Conservation (phyloP, 108 stramenopile species). For the Cyclotella kingstonii region DNA sequence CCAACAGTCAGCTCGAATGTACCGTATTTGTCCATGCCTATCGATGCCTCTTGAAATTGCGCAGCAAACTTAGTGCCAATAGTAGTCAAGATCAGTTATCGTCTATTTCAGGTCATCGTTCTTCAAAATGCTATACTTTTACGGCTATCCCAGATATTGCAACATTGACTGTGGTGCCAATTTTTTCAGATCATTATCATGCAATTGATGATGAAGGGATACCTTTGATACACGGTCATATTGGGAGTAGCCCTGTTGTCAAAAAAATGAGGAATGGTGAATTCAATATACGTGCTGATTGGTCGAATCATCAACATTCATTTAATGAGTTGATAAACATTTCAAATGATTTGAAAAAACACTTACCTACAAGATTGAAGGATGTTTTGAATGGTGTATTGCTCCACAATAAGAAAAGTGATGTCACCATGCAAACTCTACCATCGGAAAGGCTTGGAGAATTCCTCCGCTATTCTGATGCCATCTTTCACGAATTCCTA, state of each 20-base stretch:
- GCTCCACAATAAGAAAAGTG: not conserved
- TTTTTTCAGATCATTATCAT: conserved; percentile 1
- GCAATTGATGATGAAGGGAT: not conserved
- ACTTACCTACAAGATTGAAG: conserved; percentile 35
- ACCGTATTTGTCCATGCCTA: conserved; percentile 26
- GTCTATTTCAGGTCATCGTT: not conserved
- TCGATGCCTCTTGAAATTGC: conserved; percentile 29
- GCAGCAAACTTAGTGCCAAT: conserved; percentile 3
- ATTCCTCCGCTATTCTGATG: conserved; percentile 39
- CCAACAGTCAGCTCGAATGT: conserved; percentile 27
- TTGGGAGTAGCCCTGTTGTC: too few species aligned
- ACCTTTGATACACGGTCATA: conserved; percentile 8
- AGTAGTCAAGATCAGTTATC: not conserved
- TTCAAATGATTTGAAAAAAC: conserved; percentile 15
- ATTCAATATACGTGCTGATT: not conserved
- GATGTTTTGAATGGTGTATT: conserved; percentile 41
- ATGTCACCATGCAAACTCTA: too few species aligned
- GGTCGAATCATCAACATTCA: conserved; percentile 9
- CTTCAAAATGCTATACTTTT: not conserved
- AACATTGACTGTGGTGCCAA: conserved; percentile 31
- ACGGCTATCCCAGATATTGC: conserved; percentile 28
- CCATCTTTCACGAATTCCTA: conserved; percentile 33
- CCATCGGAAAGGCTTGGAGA: conserved; percentile 24
- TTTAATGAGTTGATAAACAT: conserved; percentile 30
- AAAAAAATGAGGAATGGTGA: conserved; percentile 6